A percentile compares a stretch with the other conserved stretches of the same genome.
These are phyloP conservation scores for Pichia membranifaciens DNA, from an alignment of 805 yeast genomes.

Conservation along the genomic window DNA sequence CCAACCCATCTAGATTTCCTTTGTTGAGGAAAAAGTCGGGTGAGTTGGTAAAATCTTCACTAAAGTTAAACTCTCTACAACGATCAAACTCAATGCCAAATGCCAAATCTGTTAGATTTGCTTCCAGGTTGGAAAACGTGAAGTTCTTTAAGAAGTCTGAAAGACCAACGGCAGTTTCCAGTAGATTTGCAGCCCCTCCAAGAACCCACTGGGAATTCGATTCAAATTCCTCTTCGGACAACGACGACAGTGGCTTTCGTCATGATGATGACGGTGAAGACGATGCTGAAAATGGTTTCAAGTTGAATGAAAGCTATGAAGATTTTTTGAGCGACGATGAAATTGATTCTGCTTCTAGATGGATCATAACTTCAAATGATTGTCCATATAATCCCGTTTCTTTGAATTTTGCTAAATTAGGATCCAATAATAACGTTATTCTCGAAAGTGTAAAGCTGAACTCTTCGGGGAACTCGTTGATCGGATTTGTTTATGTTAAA, in stretches of 20 bases:
- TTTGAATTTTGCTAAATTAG: slow-evolving; percentile 29
- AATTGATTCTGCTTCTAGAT: slow-evolving; percentile 17
- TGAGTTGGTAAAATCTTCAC: slow-evolving; percentile 41
- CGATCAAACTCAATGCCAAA: slow-evolving; percentile 47
- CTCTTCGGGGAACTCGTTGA: slow-evolving; percentile 37
- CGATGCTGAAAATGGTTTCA: slow-evolving; percentile 1
- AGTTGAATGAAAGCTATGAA: slow-evolving; percentile 22
- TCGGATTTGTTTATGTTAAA: slow-evolving; percentile 36
- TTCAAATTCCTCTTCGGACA: slow-evolving; percentile 21
- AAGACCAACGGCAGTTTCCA: slow-evolving; percentile 59
- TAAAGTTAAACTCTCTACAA: slow-evolving; percentile 39
- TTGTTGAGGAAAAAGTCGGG: slow-evolving; percentile 50
- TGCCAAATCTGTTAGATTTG: slow-evolving; percentile 58
- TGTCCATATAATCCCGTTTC: slow-evolving; percentile 26
- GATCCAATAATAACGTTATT: slow-evolving; percentile 24
- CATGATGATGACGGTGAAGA: slow-evolving; percentile 5
- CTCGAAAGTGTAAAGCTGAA: slow-evolving; percentile 34
- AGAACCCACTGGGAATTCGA: slow-evolving; percentile 26
- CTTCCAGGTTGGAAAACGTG: slow-evolving; percentile 52
- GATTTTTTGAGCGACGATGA: slow-evolving; percentile 13
- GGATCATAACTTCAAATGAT: slow-evolving; percentile 29
- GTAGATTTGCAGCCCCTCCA: slow-evolving; percentile 21
- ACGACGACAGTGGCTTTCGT: slow-evolving; percentile 20
- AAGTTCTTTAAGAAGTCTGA: slow-evolving; percentile 58
- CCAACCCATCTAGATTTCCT: not conserved